Evolutionary conservation across 1,284 basidiomycete genomes (phyloP), one percentile per base, ranked within the genome.

Genomic region (Ceratobasidium sp.): DNA sequence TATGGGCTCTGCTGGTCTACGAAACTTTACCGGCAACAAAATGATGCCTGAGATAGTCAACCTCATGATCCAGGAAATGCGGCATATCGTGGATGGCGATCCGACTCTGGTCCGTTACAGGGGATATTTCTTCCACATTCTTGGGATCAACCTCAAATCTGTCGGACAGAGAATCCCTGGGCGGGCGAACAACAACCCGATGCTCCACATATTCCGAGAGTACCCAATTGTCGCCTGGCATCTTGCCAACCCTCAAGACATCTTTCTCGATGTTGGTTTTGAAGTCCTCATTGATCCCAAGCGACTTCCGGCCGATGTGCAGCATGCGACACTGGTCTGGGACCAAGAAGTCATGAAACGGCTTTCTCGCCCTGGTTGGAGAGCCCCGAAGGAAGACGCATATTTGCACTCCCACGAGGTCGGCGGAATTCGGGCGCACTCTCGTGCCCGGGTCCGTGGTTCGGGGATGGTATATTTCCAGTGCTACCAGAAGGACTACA

Each of bases 121-220:
- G 14, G 47, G 30, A 21, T 64, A 35, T 8, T 64, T 64, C 47
- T 64, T 64, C 62, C 62, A 64, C 21, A 4, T 64, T 28, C 50
- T 44, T n/a, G 62, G 62, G 6, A 64, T 52, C 46, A 64, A 64
- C 47, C 47, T 64, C 26, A 64, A 64, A 30, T 6, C 30, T 1
- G 62, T 35, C 1, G 30, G 26, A 4, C 44, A 32, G 32, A 52
- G 11, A 9, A 35, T 64, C 16, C 47, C 23, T 5, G 62, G 62
- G 6, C 28, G 47, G 44, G 26, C 9, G 1, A 35, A 35, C 11
- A 28, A 49, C 8, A 49, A 64, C 32, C 44, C 47, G 28, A 21
- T 64, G 9, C 9, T 35, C 1, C 18, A 64, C 32, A 23, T 23
- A 1, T 50, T 64, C 46, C 11, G 8, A 11, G 35, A 5, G 13